Base-by-base conservation (phyloP, 306 rosid genomes). In the Luffa aegyptiaca region DNA sequence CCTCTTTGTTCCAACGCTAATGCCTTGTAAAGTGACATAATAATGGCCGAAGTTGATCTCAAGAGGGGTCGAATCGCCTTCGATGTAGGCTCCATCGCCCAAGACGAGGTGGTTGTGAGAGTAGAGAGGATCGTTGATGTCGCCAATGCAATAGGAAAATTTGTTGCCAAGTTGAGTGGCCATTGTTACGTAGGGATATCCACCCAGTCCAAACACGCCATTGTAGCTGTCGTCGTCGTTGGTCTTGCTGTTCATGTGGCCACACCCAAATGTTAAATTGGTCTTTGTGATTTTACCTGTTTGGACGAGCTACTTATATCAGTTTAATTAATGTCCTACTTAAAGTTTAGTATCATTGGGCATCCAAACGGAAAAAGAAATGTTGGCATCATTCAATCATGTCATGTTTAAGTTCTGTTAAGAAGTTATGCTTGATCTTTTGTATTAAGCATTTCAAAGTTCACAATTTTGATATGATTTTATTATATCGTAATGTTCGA, bases 71-170 rank as follows among this genome's bases (percentile, higher is more conserved):
- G 71, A 58, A 16, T 59, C 80, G 56, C 80, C 80, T 58, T 77
- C 57, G 12, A 44, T 6, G 70, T 10, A 77, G 3, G 80, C 42
- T 3, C 80, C 71, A 0, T 46, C 9, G 1, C 80, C 80, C 2
- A 77, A 14, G 36, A 59, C 10, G 31, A 77, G 70, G 3, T 20
- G 42, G 26, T 77, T 77, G 56, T 58, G 53, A 4, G 56, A 3
- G 80, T 77, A 77, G 21, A 41, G 6, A 42, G 80, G 80, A 18
- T 77, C 26, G 42, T 2, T 41, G 8, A 77, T 39, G 52, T 77
- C 55, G 68, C 80, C 80, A 2, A 77, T 77, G 80, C 80, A 77
- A 31, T 77, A 77, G 9, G 80, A 77, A 10, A 77, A 77, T 62
- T 59, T 77, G 80, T 58, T 45, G 31, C 80, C 72, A 4, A 77